Base-by-base conservation (phyloP, 164 flowering plant species). In the Hamamelis virginiana region DNA sequence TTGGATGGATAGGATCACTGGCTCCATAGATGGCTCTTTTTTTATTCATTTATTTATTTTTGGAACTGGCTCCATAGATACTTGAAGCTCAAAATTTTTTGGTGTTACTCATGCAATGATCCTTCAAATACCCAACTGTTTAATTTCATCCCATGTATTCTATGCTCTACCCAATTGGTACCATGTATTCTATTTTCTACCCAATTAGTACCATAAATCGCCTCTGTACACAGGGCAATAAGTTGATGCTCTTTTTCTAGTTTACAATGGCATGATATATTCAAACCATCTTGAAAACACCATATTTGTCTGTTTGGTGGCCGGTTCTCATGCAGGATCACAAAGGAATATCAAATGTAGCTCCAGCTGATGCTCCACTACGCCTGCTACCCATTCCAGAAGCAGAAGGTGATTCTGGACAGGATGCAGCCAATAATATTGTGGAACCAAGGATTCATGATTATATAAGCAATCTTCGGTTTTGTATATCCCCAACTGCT, bases 401-500 rank as follows among this genome's bases (percentile, higher is more conserved):
- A 59, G 68, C 70, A 27, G 84, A 73, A 48, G 46, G 67, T 69
- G 65, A 69, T 59, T 38, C 75, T 69, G 72, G 64, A 25, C 59
- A 28, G 15, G 78, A 70, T 33, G 71, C 63, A 27, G 60, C 26
- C 41, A 47, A 66, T 73, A 74, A 53, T 56, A 67, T 43, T 64
- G 68, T 46, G 0, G 93, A 91, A 81, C 74, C 83, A 41, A 81
- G 91, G 72, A 92, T 95, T 80, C 91, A 89, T 81, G 97, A 92
- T 75, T 84, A 82, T 76, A 90, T 92, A 45, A 77, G 84, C 77
- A 80, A 82, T 75, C 96, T 92, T 46, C 79, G 74, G 59, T 95
- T 95, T 69, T 81, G 79, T 57, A 91, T 95, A 77, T 95, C 98
- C 9, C 96, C 99, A 64, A 91, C 98, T 19, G 99, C 98, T 16